Base-by-base conservation (phyloP, 176 grass and related monocot species). In the Hyparrhenia diplandra region DNA sequence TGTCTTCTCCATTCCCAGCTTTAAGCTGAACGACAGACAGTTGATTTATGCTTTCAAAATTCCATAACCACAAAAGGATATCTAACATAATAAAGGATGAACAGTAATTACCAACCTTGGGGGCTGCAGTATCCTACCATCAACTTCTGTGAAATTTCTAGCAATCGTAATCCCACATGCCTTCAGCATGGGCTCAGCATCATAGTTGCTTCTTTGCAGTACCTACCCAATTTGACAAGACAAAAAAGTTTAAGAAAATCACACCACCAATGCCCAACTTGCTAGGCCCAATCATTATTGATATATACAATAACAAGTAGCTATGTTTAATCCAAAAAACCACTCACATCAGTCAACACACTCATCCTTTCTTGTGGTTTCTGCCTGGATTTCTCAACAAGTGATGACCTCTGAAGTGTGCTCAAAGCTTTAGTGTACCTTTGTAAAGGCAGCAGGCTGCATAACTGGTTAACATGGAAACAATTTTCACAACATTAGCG, bases 331-430 rank as follows among this genome's bases (percentile, higher is more conserved):
- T 60, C 2, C 6, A 45, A 69, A 1, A 1, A 59, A 59, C 5
- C 21, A 85, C 69, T 78, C 45, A 98, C 95, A 65, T 92, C 92
- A 65, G 68, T 86, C 13, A 98, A 52, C 30, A 90, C 87, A 1
- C 13, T 6, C 92, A 98, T 98, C 52, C 95, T 89, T 79, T 98
- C 96, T 23, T 75, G 88, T 2, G 96, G 96, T 37, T 98, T 98
- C 67, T 98, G 96, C 81, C 96, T 89, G 2, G 96, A 98, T 29
- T 98, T 98, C 64, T 98, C 92, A 10, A 98, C 92, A 30, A 98
- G 93, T 1, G 90, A 86, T 45, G 96, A 72, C 2, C 96, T 78
- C 40, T 98, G 92, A 10, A 91, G 64, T 16, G 88, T 92, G 18
- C 80, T 92, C 67, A 98, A 75, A 1, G 90, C 21, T 20, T 95